Evolutionary conservation across 345 rosid genomes (phyloP).

Genomic region (Citrus maxima): DNA sequence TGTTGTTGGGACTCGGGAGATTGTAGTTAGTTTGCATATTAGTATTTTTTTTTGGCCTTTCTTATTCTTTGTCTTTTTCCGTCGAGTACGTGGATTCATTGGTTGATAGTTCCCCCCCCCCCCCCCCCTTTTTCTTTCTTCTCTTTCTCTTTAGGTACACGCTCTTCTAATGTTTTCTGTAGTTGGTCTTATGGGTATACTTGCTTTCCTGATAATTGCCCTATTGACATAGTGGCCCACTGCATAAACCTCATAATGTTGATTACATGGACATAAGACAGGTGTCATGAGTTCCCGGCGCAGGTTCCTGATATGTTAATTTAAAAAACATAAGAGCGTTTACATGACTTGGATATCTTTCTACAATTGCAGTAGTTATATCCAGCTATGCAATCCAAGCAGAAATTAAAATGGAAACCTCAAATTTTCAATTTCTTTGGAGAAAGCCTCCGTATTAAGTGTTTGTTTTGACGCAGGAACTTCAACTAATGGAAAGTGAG

Average conservation of each 20-base stretch:
- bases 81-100: no score
- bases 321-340: background rate
- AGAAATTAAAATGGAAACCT: slow-evolving; percentile 26
- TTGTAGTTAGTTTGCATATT: background rate
- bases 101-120: no score
- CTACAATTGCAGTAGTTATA: slow-evolving; percentile 12
- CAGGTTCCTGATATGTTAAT: background rate
- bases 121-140: no score
- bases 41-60: background rate
- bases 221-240: background rate
- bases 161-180: background rate
- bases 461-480: slow-evolving; percentile 96
- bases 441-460: slow-evolving; percentile 48
- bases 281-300: background rate
- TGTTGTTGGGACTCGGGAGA: background rate
- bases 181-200: background rate
- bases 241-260: background rate
- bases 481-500: slow-evolving; percentile 59
- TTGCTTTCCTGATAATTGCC: background rate
- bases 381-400: slow-evolving; percentile 7
- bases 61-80: no score
- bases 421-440: slow-evolving; percentile 25
- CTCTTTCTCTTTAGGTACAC: background rate
- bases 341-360: slow-evolving; percentile 12
- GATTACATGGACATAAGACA: background rate